These are phyloP conservation scores for Parietaria judaica DNA, from an alignment of 306 rosid species.

Conservation along the genomic window DNA sequence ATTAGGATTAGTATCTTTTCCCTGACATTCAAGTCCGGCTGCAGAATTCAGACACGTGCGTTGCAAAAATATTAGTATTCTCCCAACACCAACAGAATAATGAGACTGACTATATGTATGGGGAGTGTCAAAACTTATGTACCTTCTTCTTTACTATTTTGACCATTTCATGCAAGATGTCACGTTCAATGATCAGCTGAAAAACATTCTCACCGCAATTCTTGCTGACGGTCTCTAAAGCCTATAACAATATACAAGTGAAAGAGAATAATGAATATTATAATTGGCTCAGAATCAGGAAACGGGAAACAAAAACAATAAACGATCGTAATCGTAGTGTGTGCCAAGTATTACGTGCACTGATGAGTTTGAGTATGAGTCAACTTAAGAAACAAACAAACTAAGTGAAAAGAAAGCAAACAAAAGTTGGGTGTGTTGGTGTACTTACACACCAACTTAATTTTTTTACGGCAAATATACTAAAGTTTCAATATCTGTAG, in stretches of 20 bases:
- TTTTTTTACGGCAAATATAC: too few species aligned
- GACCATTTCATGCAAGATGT: constrained; percentile 89
- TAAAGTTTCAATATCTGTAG: too few species aligned
- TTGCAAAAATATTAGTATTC: constrained; percentile 16
- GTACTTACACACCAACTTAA: too few species aligned
- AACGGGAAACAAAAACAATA: constrained; percentile 1
- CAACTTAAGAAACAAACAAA: too few species aligned
- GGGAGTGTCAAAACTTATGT: background rate
- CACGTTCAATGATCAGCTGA: constrained; percentile 82
- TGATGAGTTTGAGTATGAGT: too few species aligned
- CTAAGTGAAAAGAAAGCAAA: too few species aligned
- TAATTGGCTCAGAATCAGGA: background rate
- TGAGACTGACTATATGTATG: background rate
- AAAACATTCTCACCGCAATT: constrained; percentile 85
- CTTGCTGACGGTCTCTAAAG: constrained; percentile 84
- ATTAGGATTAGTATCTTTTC: constrained; percentile 81
- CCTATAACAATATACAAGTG: constrained; percentile 40
- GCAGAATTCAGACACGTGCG: constrained; percentile 37
- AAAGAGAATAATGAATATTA: background rate
- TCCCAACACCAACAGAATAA: constrained; percentile 1
- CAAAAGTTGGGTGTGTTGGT: too few species aligned
- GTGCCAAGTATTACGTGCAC: too few species aligned
- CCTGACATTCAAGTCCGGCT: constrained; percentile 90
- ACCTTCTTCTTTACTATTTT: constrained; percentile 98
- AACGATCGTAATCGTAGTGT: background rate